Conservation (phyloP, 2,329 filamentous ascomycete species). For the Claviceps sp. region DNA sequence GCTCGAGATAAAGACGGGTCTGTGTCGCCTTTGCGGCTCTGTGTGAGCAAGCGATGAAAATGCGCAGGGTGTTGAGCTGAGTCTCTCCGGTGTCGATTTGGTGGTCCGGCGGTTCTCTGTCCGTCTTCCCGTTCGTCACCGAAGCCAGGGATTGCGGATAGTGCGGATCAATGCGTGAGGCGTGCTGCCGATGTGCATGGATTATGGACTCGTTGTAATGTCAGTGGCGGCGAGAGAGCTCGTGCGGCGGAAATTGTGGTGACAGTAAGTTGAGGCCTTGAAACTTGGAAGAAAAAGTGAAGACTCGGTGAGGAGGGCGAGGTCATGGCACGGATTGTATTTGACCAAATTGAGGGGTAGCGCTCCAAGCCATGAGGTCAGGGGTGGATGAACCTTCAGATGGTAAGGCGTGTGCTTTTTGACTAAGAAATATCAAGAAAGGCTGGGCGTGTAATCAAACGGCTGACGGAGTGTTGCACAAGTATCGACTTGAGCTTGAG, state of each 20-base stretch:
- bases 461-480: slow-evolving; percentile 2
- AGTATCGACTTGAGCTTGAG: background rate
- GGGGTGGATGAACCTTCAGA: background rate
- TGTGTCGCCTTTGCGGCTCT: background rate
- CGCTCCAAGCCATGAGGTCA: background rate
- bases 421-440: slow-evolving; percentile 2
- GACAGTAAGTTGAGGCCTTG: slow-evolving; percentile 23
- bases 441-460: slow-evolving; percentile 6
- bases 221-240: slow-evolving; percentile 8
- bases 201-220: slow-evolving; percentile 4
- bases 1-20: slow-evolving; percentile 1
- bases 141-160: slow-evolving; percentile 11
- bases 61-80: background rate
- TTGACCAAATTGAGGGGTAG: slow-evolving; percentile 29
- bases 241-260: slow-evolving; percentile 6
- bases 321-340: slow-evolving; percentile 25
- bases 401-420: slow-evolving; percentile 10
- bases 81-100: background rate
- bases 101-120: background rate
- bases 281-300: slow-evolving; percentile 24
- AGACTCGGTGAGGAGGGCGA: slow-evolving; percentile 27
- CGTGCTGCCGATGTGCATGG: slow-evolving; percentile 12
- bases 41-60: background rate
- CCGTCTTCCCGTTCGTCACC: slow-evolving; percentile 2
- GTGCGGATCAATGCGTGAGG: slow-evolving; percentile 11